These are phyloP conservation scores for Suhomyces faveliae DNA, from an alignment of 805 yeast genomes.

Conservation along the genomic window DNA sequence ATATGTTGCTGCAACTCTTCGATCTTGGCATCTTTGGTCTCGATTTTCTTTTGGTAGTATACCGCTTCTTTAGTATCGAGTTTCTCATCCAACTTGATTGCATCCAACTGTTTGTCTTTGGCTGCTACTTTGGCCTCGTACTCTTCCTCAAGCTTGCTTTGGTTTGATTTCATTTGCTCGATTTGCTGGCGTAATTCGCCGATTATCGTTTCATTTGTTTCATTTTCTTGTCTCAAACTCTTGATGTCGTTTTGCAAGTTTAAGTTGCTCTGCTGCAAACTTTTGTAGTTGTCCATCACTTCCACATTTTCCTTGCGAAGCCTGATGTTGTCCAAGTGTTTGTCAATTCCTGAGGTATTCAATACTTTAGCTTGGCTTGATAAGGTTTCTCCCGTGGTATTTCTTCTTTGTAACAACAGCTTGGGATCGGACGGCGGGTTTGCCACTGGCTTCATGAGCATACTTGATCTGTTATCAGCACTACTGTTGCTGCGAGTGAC, in stretches of 20 bases:
- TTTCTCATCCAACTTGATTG: constrained; percentile 8
- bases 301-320: constrained; percentile 32
- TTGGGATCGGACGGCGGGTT: constrained; percentile 24
- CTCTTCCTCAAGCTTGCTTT: neutral
- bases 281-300: constrained; percentile 2
- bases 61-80: constrained; percentile 11
- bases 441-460: constrained; percentile 12
- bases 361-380: constrained; percentile 18
- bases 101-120: constrained; percentile 8
- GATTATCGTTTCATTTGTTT: neutral
- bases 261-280: neutral
- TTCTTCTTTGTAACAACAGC: constrained; percentile 22
- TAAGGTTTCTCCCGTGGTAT: constrained; percentile 4
- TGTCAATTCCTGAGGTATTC: constrained; percentile 41
- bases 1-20: constrained; percentile 14
- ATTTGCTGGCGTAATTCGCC: neutral
- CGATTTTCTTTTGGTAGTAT: constrained; percentile 12
- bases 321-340: constrained; percentile 42
- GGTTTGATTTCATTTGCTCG: neutral
- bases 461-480: constrained; percentile 5
- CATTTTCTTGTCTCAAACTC: neutral
- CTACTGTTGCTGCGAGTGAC: constrained; percentile 19
- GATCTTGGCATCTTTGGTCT: constrained; percentile 13
- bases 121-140: neutral
- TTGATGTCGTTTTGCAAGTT: neutral